Evolutionary conservation across 352 stramenopile species (phyloP), one percentile per base, ranked within the genome.

Genomic region (Pseudoperonospora humuli): DNA sequence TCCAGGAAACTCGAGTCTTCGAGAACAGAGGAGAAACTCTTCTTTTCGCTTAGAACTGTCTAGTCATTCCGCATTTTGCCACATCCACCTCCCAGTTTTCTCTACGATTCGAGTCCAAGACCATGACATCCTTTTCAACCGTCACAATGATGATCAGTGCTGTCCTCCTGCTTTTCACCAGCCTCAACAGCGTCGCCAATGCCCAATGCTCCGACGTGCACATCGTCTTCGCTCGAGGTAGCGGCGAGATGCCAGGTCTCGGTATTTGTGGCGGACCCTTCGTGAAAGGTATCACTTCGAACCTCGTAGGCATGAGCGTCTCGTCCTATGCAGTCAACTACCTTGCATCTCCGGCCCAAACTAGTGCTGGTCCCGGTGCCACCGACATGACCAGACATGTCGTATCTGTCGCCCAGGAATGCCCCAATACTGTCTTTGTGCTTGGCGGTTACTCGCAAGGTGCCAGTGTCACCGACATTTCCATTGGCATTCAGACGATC

Each of bases 381-480:
- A 70, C 50, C 21, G 61, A 64, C 32, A 61, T 70, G 61, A 57
- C 55, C 13, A 67, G 61, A 39, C 52, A 67, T 11, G 41, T 70
- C 39, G 29, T 53, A 14, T 42, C 32, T 1, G 54, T 60, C 7
- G 53, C 61, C 0, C 7, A 49, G n/a, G 24, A 57, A 18, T 71
- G 61, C n/a, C 57, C 61, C 3, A 48, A 65, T 27, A 57, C 58
- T 2, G 50, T 56, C 1, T 67, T 67, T 19, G 47, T 63, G 17
- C 32, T 66, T 3, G 58, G 58, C 11, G 57, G 57, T 0, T 67
- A 67, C 45, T 71, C 61, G 0, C 61, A 71, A 38, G 55, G 61
- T 5, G 58, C 53, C 7, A 65, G 54, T n/a, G 54, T 69, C 26
- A 65, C 54, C 0, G 50, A 57, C 31, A 69, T 69, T 14, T 28